Evolutionary conservation across 495 filamentous ascomycete genomes (phyloP).

Genomic region (Viridothelium virens): DNA sequence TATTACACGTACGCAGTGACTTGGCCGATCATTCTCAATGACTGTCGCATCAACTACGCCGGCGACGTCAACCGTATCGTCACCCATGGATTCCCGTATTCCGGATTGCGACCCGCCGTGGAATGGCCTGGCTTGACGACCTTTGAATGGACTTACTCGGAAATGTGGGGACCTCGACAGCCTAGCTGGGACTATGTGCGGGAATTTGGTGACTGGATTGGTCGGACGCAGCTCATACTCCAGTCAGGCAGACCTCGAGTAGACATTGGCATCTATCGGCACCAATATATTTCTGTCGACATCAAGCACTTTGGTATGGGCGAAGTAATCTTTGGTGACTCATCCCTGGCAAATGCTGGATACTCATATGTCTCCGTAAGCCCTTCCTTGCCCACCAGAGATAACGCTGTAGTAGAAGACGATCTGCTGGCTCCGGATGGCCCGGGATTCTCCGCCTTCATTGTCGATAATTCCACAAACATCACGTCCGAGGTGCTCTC

Average conservation of each 20-base stretch:
- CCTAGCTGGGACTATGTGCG: neutral
- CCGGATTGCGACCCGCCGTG: neutral
- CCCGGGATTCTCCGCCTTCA: neutral
- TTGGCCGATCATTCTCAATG: neutral
- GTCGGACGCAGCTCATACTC: slow-evolving; percentile 3
- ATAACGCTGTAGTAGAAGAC: slow-evolving; percentile 3
- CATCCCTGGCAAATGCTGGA: neutral
- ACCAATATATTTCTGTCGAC: neutral
- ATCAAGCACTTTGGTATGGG: slow-evolving; percentile 13
- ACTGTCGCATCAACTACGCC: slow-evolving; percentile 3
- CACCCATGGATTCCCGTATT: slow-evolving; percentile 7
- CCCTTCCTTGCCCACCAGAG: neutral
- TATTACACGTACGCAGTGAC: neutral
- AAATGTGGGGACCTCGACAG: slow-evolving; percentile 11
- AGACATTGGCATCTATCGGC: slow-evolving; percentile 5
- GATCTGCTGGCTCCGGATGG: neutral
- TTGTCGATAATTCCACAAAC: slow-evolving; percentile 8
- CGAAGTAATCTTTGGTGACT: slow-evolving; percentile 12
- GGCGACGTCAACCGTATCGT: neutral
- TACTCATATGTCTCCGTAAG: slow-evolving; percentile 2
- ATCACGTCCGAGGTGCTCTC: neutral
- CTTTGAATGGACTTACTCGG: slow-evolving; percentile 8
- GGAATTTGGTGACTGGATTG: neutral
- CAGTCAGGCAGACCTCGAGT: slow-evolving; percentile 1
- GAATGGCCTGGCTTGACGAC: slow-evolving; percentile 9